These are phyloP conservation scores for Barbatosphaeria neglecta DNA, from an alignment of 495 filamentous ascomycete species.

Conservation along the genomic window DNA sequence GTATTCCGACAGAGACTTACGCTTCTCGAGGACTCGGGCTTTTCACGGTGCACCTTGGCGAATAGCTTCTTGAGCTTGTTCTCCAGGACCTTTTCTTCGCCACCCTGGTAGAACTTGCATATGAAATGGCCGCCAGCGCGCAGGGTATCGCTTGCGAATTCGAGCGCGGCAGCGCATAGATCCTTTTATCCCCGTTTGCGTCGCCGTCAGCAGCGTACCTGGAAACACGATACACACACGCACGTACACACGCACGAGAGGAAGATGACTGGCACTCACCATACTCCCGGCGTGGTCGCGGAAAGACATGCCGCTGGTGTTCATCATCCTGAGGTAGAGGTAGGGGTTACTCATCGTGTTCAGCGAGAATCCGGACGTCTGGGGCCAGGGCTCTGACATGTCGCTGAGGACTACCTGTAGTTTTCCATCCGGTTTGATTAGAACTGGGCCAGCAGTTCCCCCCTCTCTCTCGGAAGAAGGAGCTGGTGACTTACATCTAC, in stretches of 20 bases:
- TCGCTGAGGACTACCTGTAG: constrained; percentile 82
- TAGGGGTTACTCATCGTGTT: constrained; percentile 86
- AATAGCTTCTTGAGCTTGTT: constrained; percentile 61
- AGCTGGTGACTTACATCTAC: constrained; percentile 4
- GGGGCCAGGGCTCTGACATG: constrained; percentile 94
- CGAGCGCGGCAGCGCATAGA: constrained; percentile 73
- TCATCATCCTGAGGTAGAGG: constrained; percentile 93
- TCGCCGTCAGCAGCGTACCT: neutral
- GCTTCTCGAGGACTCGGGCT: constrained; percentile 78
- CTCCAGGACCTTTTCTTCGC: constrained; percentile 72
- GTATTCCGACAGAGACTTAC: no score
- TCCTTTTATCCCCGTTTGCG: constrained; percentile 44
- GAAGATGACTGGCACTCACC: no score
- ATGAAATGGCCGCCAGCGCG: constrained; percentile 75
- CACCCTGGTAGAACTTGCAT: constrained; percentile 94
- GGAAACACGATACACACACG: no score
- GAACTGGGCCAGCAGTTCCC: no score
- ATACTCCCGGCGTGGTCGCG: constrained; percentile 91
- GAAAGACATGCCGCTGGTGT: constrained; percentile 78
- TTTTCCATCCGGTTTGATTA: no score
- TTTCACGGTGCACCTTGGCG: constrained; percentile 65
- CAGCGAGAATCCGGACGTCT: constrained; percentile 64
- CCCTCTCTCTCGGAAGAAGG: neutral
- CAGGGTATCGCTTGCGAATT: constrained; percentile 76
- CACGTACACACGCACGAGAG: no score